These are phyloP conservation scores for Phytopythium delawarense DNA, from an alignment of 352 stramenopile species.

Conservation along the genomic window DNA sequence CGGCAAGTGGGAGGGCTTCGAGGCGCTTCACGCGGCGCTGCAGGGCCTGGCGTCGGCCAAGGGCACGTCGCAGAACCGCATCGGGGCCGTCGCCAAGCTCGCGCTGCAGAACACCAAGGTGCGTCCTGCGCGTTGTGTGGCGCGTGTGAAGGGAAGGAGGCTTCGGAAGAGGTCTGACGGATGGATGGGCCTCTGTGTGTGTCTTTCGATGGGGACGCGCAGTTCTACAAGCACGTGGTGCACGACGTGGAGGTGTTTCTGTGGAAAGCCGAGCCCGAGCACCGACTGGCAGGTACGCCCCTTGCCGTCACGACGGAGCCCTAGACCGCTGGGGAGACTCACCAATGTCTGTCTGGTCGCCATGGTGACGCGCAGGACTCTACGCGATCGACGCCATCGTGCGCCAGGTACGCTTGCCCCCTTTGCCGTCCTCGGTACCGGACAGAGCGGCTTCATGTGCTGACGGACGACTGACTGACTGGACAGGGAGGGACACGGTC, in stretches of 20 bases:
- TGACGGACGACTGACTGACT: not conserved
- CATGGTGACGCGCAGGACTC: constrained; percentile 26
- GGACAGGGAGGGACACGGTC: constrained; percentile 2
- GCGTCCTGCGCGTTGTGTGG: not conserved
- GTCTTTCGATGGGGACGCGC: too few species aligned
- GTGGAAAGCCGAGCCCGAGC: constrained; percentile 80
- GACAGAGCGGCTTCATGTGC: not conserved
- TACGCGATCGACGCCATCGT: constrained; percentile 86
- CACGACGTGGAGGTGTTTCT: constrained; percentile 83
- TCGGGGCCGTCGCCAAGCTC: constrained; percentile 63
- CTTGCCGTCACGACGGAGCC: too few species aligned
- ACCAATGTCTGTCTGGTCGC: not conserved
- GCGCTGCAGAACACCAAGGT: constrained; percentile 77
- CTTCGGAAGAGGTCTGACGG: too few species aligned
- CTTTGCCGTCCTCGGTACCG: not conserved
- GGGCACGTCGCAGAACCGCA: constrained; percentile 72
- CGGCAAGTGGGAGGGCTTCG: constrained; percentile 59
- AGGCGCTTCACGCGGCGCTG: constrained; percentile 63
- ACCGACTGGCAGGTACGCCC: constrained; percentile 76
- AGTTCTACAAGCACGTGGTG: constrained; percentile 88
- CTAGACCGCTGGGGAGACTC: not conserved
- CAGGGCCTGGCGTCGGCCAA: constrained; percentile 67
- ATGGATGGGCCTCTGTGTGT: too few species aligned
- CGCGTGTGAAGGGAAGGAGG: too few species aligned
- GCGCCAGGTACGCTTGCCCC: constrained; percentile 34